Percentiles rank a stretch among this genome's conserved stretches.
These are phyloP conservation scores for Colletotrichum kahawae DNA, from an alignment of 2,329 filamentous ascomycete genomes.

Conservation along the genomic window DNA sequence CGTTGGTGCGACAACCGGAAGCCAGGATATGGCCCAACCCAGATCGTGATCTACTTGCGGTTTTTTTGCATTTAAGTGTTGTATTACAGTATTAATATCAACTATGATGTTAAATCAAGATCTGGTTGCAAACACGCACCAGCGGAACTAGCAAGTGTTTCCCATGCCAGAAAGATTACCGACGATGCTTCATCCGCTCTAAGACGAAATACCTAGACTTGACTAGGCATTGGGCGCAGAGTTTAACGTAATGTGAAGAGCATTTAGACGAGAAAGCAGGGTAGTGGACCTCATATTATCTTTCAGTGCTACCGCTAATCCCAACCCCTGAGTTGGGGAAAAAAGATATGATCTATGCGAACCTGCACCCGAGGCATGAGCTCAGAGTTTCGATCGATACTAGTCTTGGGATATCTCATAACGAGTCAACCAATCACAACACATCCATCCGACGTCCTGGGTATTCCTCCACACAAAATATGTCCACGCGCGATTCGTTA, in stretches of 20 bases:
- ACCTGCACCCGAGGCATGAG: neutral
- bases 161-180: no score
- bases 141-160: no score
- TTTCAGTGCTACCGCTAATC: neutral
- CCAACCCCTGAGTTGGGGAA: neutral
- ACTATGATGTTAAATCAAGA: neutral
- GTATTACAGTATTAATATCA: no score
- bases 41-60: no score
- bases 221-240: no score
- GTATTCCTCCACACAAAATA: neutral
- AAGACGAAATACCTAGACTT: no score
- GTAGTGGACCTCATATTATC: neutral
- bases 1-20: no score
- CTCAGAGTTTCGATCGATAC: neutral
- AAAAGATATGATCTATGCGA: neutral
- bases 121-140: neutral
- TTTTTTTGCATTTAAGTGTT: no score
- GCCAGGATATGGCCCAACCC: no score
- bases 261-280: fast-evolving
- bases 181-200: no score
- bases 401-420: neutral
- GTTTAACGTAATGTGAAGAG: neutral
- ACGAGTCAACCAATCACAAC: neutral
- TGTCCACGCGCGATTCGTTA: fast-evolving
- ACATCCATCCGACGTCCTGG: neutral